Evolutionary conservation across 805 yeast genomes (phyloP).

Genomic region (Saccharomycopsis schoenii): DNA sequence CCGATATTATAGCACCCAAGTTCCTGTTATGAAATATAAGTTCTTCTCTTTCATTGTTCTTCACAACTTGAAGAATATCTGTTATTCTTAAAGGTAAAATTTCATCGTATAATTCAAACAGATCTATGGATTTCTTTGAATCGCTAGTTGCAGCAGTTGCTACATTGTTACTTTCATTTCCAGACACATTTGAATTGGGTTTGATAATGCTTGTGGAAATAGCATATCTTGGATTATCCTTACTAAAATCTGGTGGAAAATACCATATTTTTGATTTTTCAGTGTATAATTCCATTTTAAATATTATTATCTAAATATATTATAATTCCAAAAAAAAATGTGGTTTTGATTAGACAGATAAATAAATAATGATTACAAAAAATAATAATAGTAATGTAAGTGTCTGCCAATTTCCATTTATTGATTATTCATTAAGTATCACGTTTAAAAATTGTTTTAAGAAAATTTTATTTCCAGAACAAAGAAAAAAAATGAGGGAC

Average conservation of each 20-base stretch:
- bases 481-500: neutral
- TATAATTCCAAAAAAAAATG: neutral
- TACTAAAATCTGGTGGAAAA: constrained; percentile 23
- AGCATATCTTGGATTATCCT: constrained; percentile 24
- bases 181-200: neutral
- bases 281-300: constrained; percentile 19
- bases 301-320: neutral
- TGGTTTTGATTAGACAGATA: too few relatives aligned
- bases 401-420: too few relatives aligned
- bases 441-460: neutral
- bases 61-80: neutral
- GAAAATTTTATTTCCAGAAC: neutral
- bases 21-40: neutral
- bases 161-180: neutral
- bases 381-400: too few relatives aligned
- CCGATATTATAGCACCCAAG: neutral
- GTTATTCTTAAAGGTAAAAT: neutral
- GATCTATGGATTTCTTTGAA: neutral
- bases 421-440: too few relatives aligned
- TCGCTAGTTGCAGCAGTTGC: neutral
- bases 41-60: neutral
- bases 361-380: too few relatives aligned
- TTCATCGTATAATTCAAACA: neutral
- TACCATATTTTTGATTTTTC: constrained; percentile 19
- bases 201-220: constrained; percentile 12